These are phyloP conservation scores for Debaryomyces subglobosus DNA, from an alignment of 1,139 yeast species.

Conservation along the genomic window DNA sequence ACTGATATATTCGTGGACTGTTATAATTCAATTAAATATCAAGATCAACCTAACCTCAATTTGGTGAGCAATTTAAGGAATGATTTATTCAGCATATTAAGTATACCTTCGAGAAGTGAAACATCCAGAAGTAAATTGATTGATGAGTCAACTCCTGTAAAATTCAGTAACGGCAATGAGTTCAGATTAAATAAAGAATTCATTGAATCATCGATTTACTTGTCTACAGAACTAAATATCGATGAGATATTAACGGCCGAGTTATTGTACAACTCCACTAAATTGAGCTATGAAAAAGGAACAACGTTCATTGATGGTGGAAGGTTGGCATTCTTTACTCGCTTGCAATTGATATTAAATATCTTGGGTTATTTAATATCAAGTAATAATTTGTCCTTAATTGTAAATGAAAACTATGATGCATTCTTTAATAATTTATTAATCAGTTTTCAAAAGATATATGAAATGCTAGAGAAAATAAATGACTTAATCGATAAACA, in stretches of 20 bases:
- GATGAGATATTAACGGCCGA: slow-evolving; percentile 44
- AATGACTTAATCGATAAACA: slow-evolving; percentile 71
- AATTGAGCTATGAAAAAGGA: slow-evolving; percentile 50
- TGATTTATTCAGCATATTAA: slow-evolving; percentile 54
- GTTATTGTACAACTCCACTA: slow-evolving; percentile 41
- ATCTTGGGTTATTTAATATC: slow-evolving; percentile 61
- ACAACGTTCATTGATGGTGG: slow-evolving; percentile 67
- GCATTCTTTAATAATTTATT: slow-evolving; percentile 44
- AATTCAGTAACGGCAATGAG: slow-evolving; percentile 58
- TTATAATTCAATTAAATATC: slow-evolving; percentile 37
- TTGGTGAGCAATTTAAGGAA: slow-evolving; percentile 31
- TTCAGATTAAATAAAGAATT: slow-evolving; percentile 64
- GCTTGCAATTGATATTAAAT: slow-evolving; percentile 73
- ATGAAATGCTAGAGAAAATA: slow-evolving; percentile 54
- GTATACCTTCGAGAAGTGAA: slow-evolving; percentile 56
- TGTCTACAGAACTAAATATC: slow-evolving; percentile 47
- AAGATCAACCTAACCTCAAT: slow-evolving; percentile 29
- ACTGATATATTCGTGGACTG: slow-evolving; percentile 36
- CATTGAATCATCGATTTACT: slow-evolving; percentile 59
- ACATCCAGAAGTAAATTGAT: slow-evolving; percentile 53
- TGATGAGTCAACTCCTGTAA: slow-evolving; percentile 54
- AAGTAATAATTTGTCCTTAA: slow-evolving; percentile 30
- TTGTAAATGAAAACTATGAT: slow-evolving; percentile 20
- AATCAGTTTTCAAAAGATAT: slow-evolving; percentile 59
- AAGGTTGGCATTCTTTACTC: slow-evolving; percentile 65